Evolutionary conservation across 129 eudicot genomes (phyloP).

Genomic region (Helichrysum umbraculigerum): DNA sequence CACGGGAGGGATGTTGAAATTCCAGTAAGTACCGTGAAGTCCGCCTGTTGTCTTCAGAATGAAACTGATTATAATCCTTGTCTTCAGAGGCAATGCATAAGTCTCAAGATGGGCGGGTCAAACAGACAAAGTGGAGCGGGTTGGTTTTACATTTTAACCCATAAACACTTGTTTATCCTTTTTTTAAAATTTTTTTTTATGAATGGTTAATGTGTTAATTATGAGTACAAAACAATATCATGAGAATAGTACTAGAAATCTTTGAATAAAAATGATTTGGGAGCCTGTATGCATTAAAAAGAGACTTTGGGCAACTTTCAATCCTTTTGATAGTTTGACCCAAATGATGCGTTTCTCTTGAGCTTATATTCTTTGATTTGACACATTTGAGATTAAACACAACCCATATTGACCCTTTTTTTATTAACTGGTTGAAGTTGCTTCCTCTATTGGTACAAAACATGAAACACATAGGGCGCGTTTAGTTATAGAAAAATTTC

Average conservation of each 20-base stretch:
- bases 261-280: neutral
- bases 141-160: neutral
- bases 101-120: neutral
- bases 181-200: neutral
- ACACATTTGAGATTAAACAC: neutral
- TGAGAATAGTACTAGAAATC: neutral
- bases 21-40: slow-evolving; percentile 54
- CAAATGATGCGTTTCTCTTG: neutral
- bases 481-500: no score
- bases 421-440: neutral
- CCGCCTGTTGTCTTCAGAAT: slow-evolving; percentile 5
- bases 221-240: neutral
- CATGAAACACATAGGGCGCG: neutral
- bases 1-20: slow-evolving; percentile 57
- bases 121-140: neutral
- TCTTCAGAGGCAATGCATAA: neutral
- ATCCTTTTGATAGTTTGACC: neutral
- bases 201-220: neutral
- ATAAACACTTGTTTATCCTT: neutral
- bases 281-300: neutral
- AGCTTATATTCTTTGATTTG: neutral
- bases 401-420: neutral
- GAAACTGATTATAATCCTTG: slow-evolving; percentile 1
- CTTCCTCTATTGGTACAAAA: neutral
- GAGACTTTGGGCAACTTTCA: neutral